phyloP scores from a whole-genome alignment of 495 filamentous ascomycete genomes.

The Bacidia rubella region DNA sequence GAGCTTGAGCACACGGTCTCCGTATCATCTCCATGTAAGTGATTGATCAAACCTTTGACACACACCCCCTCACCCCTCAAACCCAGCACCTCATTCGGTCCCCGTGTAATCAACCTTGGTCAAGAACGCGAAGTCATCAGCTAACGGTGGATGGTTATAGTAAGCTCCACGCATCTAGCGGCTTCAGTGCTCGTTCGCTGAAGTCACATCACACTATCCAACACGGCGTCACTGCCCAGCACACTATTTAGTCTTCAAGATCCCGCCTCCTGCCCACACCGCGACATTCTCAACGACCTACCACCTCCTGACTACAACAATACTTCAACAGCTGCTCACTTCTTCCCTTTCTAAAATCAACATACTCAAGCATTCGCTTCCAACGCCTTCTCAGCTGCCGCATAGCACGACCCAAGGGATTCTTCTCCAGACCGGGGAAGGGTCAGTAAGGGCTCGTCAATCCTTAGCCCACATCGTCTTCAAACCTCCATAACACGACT shows the following conservation, averaged over 20 bases:
- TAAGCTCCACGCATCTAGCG: background rate
- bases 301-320: conserved; percentile 42
- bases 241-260: conserved; percentile 60
- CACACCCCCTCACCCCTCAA: background rate
- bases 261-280: conserved; percentile 47
- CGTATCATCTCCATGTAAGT: background rate
- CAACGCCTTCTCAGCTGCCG: conserved; percentile 75
- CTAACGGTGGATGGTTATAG: background rate
- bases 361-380: conserved; percentile 25
- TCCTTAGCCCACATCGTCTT: conserved; percentile 71
- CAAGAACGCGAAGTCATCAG: background rate
- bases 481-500: conserved; percentile 71
- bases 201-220: conserved; percentile 33
- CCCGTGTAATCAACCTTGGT: background rate
- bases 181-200: background rate
- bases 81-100: background rate
- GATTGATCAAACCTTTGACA: background rate
- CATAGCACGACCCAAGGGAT: conserved; percentile 91
- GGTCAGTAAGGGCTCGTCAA: conserved; percentile 82
- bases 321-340: background rate
- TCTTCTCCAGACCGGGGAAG: conserved; percentile 95
- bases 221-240: conserved; percentile 60
- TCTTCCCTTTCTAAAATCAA: background rate
- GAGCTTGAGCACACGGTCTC: background rate
- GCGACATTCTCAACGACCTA: conserved; percentile 51